Conservation (phyloP, 1,284 basidiomycete species). For the Naganishia albida region DNA sequence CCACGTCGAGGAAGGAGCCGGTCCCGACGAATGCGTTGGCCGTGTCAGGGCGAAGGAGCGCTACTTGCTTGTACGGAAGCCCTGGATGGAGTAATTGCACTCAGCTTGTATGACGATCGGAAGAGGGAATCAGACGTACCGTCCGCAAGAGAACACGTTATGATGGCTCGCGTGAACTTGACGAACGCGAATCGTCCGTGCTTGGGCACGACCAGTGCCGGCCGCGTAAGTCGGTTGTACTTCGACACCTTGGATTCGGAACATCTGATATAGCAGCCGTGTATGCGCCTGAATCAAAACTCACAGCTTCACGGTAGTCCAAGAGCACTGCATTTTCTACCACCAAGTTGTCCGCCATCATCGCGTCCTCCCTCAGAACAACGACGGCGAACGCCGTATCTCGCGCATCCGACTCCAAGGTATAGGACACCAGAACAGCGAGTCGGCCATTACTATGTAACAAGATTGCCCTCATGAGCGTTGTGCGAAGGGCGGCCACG, state of each 20-base stretch:
- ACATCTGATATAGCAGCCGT: not conserved
- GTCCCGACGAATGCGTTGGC: conserved; percentile 15
- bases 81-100: not conserved
- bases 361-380: conserved; percentile 22
- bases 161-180: conserved; percentile 15
- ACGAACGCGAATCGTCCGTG: conserved; percentile 21
- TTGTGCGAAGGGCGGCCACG: not conserved
- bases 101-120: not conserved
- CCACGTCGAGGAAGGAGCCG: conserved; percentile 12
- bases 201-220: conserved; percentile 6
- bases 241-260: not conserved
- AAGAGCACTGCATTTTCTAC: conserved; percentile 12
- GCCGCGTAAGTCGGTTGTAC: not conserved
- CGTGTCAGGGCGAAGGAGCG: not conserved
- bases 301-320: conserved; percentile 7
- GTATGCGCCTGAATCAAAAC: not conserved
- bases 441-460: conserved; percentile 20
- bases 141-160: conserved; percentile 24
- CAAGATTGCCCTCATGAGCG: not conserved
- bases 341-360: conserved; percentile 19
- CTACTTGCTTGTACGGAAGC: conserved; percentile 16
- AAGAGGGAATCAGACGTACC: not conserved
- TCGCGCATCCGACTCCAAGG: not conserved
- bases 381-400: conserved; percentile 8
- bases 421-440: conserved; percentile 21